Conservation (phyloP, 2,329 filamentous ascomycete species). For the Aspergillus quadrilineatus region DNA sequence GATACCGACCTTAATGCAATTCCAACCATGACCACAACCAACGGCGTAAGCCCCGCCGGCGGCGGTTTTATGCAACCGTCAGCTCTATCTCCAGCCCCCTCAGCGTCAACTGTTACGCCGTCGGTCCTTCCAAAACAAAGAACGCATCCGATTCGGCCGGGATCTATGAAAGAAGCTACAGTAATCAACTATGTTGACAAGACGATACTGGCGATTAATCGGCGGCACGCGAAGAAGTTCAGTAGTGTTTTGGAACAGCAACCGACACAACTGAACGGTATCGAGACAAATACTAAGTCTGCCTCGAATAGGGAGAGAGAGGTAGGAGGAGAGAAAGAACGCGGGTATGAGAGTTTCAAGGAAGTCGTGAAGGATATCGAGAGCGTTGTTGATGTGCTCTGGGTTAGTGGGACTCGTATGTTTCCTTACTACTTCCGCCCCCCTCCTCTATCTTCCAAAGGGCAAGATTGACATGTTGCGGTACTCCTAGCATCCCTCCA, state of each 20-base stretch:
- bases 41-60: background rate
- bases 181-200: constrained; percentile 60
- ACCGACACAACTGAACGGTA: constrained; percentile 20
- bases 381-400: constrained; percentile 73
- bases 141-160: constrained; percentile 52
- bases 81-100: constrained; percentile 50
- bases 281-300: background rate
- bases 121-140: constrained; percentile 54
- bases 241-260: constrained; percentile 32
- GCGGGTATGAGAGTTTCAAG: constrained; percentile 61
- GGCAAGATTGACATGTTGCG: background rate
- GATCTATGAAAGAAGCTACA: constrained; percentile 58
- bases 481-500: constrained; percentile 66
- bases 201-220: constrained; percentile 51
- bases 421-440: constrained; percentile 19
- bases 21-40: background rate
- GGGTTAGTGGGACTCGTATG: constrained; percentile 84
- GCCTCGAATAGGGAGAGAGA: background rate
- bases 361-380: constrained; percentile 75
- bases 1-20: too few species aligned
- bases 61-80: constrained; percentile 43
- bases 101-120: constrained; percentile 39
- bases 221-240: constrained; percentile 55
- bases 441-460: background rate
- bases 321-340: constrained; percentile 29